Evolutionary conservation across 1,284 basidiomycete genomes (phyloP), one percentile per base, ranked within the genome.

Genomic region (Trametes polyzona): DNA sequence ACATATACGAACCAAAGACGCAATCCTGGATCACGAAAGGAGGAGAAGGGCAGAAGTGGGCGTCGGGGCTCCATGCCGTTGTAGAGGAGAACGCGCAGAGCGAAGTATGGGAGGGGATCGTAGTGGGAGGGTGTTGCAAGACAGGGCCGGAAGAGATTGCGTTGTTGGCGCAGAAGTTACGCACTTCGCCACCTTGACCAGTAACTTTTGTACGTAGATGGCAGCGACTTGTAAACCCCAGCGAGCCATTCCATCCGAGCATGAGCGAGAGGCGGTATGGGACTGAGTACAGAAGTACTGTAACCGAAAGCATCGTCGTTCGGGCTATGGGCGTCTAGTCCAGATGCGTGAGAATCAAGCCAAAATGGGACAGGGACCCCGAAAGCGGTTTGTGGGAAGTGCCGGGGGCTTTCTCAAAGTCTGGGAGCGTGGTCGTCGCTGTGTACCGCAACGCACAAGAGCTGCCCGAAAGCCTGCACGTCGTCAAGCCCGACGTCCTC

Each of bases 121-220:
- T 92, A 8, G 74, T 87, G 0, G 91, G 91, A 1, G 91, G 91
- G 1, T 92, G 91, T 66, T 93, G 91, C 69, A 84, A 97, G 76
- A 67, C 96, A 84, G 39, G 93, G 90, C 84, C 86, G 8, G 73
- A 71, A 12, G 80, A 90, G 57, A 87, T 91, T 8, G 57, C 56
- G 2, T 62, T 53, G 21, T 60, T 73, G 52, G 52, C 30, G 7
- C 23, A 55, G 29, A 47, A 39, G 50, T 9, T 58, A 6, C 46
- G 24, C 16, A 16, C 39, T 6, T 47, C 26, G 39, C 7, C 5
- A 19, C n/a, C 14, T 36, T 21, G 27, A 26, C n/a, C n/a, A n/a
- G n/a, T n/a, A n/a, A n/a, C n/a, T n/a, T n/a, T n/a, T n/a, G n/a
- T n/a, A n/a, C n/a, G n/a, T n/a, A n/a, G n/a, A n/a, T n/a, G n/a